phyloP scores from a whole-genome alignment of 2,329 filamentous ascomycete genomes.

The Cytospora piceicola region DNA sequence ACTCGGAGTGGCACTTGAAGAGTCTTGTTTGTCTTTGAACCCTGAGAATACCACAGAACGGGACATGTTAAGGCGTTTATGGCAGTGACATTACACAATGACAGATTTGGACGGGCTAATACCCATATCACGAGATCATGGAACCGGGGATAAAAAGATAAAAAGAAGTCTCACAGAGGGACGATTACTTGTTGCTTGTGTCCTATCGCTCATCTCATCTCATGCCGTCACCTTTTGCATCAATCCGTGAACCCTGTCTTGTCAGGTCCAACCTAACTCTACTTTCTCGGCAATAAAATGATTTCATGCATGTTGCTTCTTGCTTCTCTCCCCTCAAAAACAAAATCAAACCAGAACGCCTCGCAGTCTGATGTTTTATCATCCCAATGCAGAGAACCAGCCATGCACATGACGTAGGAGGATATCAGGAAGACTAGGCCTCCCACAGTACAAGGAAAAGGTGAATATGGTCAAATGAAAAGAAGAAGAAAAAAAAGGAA shows the following conservation, averaged over 20 bases:
- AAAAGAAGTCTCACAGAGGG: background rate
- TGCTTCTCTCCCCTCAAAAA: background rate
- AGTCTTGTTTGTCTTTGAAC: background rate
- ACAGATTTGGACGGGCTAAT: slow-evolving; percentile 3
- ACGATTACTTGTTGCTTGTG: slow-evolving; percentile 2
- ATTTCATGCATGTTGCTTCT: slow-evolving; percentile 11
- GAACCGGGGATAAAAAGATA: background rate
- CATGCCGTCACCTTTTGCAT: background rate
- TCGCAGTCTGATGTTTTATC: slow-evolving; percentile 25
- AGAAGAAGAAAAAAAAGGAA: slow-evolving; percentile 23
- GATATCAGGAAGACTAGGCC: background rate
- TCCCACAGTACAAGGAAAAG: background rate
- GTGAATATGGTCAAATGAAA: slow-evolving; percentile 26
- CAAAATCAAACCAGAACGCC: slow-evolving; percentile 23
- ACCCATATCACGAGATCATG: slow-evolving; percentile 22
- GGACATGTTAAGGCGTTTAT: slow-evolving; percentile 6
- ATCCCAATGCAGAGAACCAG: slow-evolving; percentile 26
- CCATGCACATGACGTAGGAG: slow-evolving; percentile 26
- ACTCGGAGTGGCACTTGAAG: background rate
- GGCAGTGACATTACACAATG: background rate
- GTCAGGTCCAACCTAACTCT: slow-evolving; percentile 15
- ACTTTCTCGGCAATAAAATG: slow-evolving; percentile 11
- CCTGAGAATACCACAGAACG: background rate
- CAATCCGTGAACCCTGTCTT: background rate
- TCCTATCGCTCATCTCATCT: slow-evolving; percentile 4